Evolutionary conservation across 208 protist genomes (phyloP).

Genomic region (Leishmania amazonensis): DNA sequence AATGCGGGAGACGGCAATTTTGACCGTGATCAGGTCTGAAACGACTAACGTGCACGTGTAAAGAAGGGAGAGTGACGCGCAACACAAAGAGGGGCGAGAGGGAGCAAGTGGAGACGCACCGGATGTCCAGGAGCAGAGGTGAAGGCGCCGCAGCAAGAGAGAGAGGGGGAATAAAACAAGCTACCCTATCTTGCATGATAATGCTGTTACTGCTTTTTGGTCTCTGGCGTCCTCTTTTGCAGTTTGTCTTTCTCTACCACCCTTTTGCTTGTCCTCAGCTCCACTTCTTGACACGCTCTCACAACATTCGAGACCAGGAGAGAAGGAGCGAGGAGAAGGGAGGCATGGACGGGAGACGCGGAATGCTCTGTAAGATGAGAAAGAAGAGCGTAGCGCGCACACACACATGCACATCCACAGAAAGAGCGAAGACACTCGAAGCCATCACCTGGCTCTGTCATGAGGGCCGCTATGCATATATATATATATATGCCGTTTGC

Average conservation of each 20-base stretch:
- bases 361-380: neutral
- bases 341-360: neutral
- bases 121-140: neutral
- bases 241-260: neutral
- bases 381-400: neutral
- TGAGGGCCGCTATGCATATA: neutral
- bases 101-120: neutral
- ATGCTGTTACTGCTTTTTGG: too few species aligned
- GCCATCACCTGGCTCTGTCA: neutral
- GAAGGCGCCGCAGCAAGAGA: neutral
- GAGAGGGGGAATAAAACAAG: neutral
- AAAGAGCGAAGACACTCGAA: neutral
- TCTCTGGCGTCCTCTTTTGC: neutral
- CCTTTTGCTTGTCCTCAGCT: neutral
- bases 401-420: neutral
- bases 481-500: neutral
- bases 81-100: neutral
- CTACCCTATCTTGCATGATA: neutral
- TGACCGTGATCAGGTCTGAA: conserved; percentile 29
- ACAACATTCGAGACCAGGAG: neutral
- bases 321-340: neutral
- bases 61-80: neutral
- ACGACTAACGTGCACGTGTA: neutral
- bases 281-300: neutral
- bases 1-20: conserved; percentile 41